These are phyloP conservation scores for Trametes cingulata DNA, from an alignment of 768 basidiomycete genomes.

Conservation along the genomic window DNA sequence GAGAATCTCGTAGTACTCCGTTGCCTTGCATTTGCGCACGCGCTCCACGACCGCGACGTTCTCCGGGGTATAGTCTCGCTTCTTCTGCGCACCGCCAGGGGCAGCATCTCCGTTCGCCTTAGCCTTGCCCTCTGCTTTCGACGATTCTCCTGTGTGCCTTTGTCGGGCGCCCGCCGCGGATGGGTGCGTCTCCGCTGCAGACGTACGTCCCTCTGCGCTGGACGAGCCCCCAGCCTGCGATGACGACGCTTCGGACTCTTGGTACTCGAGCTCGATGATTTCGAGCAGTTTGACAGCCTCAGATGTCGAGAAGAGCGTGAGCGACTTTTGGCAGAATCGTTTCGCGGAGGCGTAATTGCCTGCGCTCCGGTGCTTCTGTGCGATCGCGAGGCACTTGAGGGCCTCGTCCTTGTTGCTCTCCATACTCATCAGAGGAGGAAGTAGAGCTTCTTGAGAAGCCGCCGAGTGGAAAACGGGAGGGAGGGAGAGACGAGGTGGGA, in stretches of 20 bases:
- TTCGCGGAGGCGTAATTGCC: slow-evolving; percentile 77
- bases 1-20: slow-evolving; percentile 93
- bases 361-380: slow-evolving; percentile 69
- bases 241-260: slow-evolving; percentile 38
- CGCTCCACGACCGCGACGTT: slow-evolving; percentile 83
- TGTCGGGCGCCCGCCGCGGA: slow-evolving; percentile 74
- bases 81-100: slow-evolving; percentile 46
- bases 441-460: slow-evolving; percentile 60
- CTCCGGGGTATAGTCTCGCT: slow-evolving; percentile 86
- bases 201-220: slow-evolving; percentile 37
- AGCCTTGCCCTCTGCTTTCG: slow-evolving; percentile 47
- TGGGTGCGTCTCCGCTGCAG: slow-evolving; percentile 66
- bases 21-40: slow-evolving; percentile 81
- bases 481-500: background rate
- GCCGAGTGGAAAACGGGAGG: slow-evolving; percentile 55
- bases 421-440: slow-evolving; percentile 47
- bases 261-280: slow-evolving; percentile 59
- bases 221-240: slow-evolving; percentile 34
- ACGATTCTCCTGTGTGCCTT: slow-evolving; percentile 41
- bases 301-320: slow-evolving; percentile 76
- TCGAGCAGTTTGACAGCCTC: slow-evolving; percentile 71
- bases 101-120: slow-evolving; percentile 51
- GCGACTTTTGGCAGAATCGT: slow-evolving; percentile 88
- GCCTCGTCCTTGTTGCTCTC: slow-evolving; percentile 93
- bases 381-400: slow-evolving; percentile 75